A percentile compares a stretch with the other conserved stretches of the same genome.
These are phyloP conservation scores for Eragrostis curvula DNA, from an alignment of 176 grass and related monocot species.

Conservation along the genomic window DNA sequence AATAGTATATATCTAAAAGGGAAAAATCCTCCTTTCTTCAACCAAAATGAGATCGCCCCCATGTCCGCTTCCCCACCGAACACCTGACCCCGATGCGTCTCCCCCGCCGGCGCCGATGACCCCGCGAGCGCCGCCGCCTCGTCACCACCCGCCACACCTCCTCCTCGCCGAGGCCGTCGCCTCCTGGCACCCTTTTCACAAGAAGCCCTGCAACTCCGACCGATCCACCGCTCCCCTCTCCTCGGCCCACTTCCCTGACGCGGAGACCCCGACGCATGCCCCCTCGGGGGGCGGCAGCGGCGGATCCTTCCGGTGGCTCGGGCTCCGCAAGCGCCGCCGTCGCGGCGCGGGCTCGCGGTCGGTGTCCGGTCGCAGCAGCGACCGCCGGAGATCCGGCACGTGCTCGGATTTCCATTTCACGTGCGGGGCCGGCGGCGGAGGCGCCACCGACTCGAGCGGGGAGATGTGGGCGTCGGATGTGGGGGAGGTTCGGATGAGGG, in stretches of 20 bases:
- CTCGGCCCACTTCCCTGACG: constrained; percentile 39
- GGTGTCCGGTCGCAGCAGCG: constrained; percentile 80
- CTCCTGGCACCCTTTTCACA: constrained; percentile 61
- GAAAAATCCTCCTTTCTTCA: too few relatives aligned
- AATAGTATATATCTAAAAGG: neutral
- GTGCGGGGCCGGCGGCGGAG: constrained; percentile 59
- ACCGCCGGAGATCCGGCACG: constrained; percentile 75
- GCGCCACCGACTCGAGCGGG: constrained; percentile 79
- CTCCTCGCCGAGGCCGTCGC: constrained; percentile 49
- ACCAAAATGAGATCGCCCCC: constrained; percentile 20
- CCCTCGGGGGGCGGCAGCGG: constrained; percentile 46
- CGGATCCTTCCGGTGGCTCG: constrained; percentile 67
- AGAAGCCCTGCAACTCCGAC: constrained; percentile 78
- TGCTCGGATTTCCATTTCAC: constrained; percentile 80
- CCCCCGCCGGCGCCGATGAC: constrained; percentile 38
- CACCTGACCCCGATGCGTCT: constrained; percentile 16
- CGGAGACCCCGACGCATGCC: constrained; percentile 51
- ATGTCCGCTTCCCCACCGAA: constrained; percentile 10
- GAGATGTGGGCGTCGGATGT: constrained; percentile 88
- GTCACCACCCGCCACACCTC: constrained; percentile 50
- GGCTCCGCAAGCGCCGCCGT: constrained; percentile 64
- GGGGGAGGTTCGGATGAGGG: constrained; percentile 75
- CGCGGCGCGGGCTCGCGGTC: constrained; percentile 63
- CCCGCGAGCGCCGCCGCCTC: constrained; percentile 41
- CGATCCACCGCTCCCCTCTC: constrained; percentile 63